Evolutionary conservation across 202 grass and related monocot species (phyloP).

Genomic region (Zoysia matrella): DNA sequence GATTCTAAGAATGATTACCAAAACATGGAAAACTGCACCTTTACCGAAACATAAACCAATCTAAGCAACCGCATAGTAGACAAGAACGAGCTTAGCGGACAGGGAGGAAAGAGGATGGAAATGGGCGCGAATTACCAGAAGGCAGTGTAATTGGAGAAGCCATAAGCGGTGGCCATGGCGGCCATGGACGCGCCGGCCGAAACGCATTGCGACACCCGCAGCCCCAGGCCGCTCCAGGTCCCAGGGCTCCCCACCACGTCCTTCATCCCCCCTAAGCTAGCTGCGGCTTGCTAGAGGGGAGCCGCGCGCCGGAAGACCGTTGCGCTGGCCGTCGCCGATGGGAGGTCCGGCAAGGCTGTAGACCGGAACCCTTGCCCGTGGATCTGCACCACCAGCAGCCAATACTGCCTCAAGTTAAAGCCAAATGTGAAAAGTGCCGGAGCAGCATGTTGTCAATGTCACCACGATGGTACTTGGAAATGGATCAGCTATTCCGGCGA

Average conservation of each 20-base stretch:
- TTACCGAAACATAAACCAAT: background rate
- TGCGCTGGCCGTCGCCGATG: background rate
- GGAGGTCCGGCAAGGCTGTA: background rate
- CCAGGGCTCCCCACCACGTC: conserved; percentile 71
- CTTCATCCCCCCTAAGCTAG: conserved; percentile 44
- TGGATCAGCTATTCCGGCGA: no score
- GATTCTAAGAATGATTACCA: background rate
- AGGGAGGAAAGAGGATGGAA: background rate
- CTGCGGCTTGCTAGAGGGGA: background rate
- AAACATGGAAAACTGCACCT: background rate
- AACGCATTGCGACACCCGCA: conserved; percentile 65
- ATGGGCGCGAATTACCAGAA: conserved; percentile 52
- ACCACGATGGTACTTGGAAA: no score
- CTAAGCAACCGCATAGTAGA: conserved; percentile 5
- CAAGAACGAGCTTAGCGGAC: background rate
- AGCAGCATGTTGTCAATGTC: no score
- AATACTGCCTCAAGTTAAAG: background rate
- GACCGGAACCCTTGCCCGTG: conserved; percentile 20
- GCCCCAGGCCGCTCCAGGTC: conserved; percentile 74
- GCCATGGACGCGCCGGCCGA: conserved; percentile 58
- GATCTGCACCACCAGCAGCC: conserved; percentile 1
- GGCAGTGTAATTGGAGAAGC: conserved; percentile 76
- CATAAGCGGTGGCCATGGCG: conserved; percentile 54
- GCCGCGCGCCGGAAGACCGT: background rate
- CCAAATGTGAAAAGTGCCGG: background rate